Percentiles rank a stretch among this genome's conserved stretches.
These are phyloP conservation scores for Mycosarcoma mackinlayi DNA, from an alignment of 1,284 basidiomycete species.

Conservation along the genomic window DNA sequence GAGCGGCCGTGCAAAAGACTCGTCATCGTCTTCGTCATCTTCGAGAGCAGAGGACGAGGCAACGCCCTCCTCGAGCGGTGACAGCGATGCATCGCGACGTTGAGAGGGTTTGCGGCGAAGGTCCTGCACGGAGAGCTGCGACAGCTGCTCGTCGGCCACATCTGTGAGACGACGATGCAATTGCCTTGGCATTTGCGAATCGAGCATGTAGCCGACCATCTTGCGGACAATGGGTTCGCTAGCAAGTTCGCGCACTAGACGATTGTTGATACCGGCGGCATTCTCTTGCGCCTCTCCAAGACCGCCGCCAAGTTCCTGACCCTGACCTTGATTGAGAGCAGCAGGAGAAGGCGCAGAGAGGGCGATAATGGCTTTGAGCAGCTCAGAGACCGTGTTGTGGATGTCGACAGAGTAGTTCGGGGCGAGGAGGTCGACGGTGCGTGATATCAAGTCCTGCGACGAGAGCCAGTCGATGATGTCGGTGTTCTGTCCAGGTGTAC, in stretches of 20 bases:
- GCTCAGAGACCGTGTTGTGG: conserved; percentile 88
- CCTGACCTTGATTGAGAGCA: conserved; percentile 69
- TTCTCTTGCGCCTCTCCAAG: conserved; percentile 47
- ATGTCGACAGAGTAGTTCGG: conserved; percentile 81
- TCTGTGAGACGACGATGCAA: conserved; percentile 46
- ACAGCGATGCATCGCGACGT: conserved; percentile 15
- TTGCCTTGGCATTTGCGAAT: conserved; percentile 69
- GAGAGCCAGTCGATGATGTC: conserved; percentile 92
- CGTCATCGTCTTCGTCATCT: conserved; percentile 64
- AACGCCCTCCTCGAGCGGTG: conserved; percentile 32
- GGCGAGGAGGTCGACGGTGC: conserved; percentile 84
- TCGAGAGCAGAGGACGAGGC: conserved; percentile 55
- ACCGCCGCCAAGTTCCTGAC: conserved; percentile 50
- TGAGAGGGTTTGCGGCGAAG: conserved; percentile 39
- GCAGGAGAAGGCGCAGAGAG: conserved; percentile 90
- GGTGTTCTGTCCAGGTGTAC: conserved; percentile 71
- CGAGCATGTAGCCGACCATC: conserved; percentile 83
- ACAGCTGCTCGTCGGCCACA: conserved; percentile 53
- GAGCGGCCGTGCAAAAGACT: conserved; percentile 47
- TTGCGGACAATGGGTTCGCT: conserved; percentile 78
- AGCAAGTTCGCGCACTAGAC: conserved; percentile 89
- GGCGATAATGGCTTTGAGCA: conserved; percentile 93
- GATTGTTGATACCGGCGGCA: conserved; percentile 72
- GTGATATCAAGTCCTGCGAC: conserved; percentile 82
- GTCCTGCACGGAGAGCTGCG: conserved; percentile 32